Conservation (phyloP, 495 filamentous ascomycete species). For the Tuber borchii region DNA sequence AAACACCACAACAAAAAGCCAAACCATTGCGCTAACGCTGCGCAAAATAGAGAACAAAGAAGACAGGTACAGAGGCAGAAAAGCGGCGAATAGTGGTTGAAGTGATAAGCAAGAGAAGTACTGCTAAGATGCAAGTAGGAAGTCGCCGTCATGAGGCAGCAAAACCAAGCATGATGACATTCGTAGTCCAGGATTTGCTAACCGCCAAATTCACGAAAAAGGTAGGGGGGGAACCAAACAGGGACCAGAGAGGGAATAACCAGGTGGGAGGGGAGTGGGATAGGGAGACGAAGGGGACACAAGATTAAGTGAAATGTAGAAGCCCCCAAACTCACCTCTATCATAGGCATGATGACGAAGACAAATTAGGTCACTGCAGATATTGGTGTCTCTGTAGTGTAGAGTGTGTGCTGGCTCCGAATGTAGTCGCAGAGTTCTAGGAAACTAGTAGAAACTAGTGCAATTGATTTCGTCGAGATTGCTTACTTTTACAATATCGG, state of each 20-base stretch:
- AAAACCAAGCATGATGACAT: slow-evolving; percentile 32
- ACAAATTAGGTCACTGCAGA: background rate
- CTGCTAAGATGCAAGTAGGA: slow-evolving; percentile 6
- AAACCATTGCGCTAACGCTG: background rate
- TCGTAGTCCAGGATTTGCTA: background rate
- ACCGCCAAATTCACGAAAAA: background rate
- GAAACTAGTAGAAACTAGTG: background rate
- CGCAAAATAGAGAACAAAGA: background rate
- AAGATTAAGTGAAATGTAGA: background rate
- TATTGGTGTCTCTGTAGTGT: background rate
- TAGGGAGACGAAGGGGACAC: background rate
- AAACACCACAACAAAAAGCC: background rate
- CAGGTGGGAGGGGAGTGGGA: background rate
- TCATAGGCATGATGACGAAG: slow-evolving; percentile 21
- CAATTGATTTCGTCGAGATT: background rate
- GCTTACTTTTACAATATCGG: background rate
- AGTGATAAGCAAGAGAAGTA: slow-evolving; percentile 25
- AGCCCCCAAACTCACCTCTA: slow-evolving; percentile 20
- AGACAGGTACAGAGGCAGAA: background rate
- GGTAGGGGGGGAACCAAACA: background rate
- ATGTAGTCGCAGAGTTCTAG: background rate
- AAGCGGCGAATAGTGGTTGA: slow-evolving; percentile 20
- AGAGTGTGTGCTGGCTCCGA: background rate
- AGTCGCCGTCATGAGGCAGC: slow-evolving; percentile 4
- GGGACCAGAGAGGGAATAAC: background rate